A percentile compares a stretch with the other conserved stretches of the same genome.
Evolutionary conservation across 805 yeast species (phyloP).

Genomic region (Metschnikowia anglica): DNA sequence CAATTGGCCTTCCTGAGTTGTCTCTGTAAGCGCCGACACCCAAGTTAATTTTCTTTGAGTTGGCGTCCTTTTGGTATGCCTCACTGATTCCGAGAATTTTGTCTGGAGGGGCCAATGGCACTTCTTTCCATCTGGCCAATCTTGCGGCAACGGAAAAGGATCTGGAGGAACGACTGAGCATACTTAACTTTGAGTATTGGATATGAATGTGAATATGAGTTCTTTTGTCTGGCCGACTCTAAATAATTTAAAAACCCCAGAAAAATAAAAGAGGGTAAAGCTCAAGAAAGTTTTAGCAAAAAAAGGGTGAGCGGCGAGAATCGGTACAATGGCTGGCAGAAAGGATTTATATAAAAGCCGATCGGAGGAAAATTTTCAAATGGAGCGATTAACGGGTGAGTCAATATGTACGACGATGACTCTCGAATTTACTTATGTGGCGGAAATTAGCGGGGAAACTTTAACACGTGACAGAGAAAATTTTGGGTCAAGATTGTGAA

Average conservation of each 20-base stretch:
- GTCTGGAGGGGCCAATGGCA: constrained; percentile 71
- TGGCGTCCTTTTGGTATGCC: constrained; percentile 65
- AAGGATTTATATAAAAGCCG: constrained; percentile 9
- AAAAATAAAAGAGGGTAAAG: not conserved
- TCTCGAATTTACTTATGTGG: constrained; percentile 6
- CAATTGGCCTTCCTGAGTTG: constrained; percentile 82
- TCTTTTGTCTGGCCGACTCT: not conserved
- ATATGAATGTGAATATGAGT: not conserved
- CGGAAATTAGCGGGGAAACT: constrained; percentile 10
- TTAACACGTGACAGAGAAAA: constrained; percentile 6
- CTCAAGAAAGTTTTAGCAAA: no score
- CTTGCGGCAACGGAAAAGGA: constrained; percentile 20
- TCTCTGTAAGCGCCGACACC: constrained; percentile 96
- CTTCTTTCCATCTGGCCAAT: constrained; percentile 30
- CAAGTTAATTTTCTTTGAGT: constrained; percentile 57
- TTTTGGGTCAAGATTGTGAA: not conserved
- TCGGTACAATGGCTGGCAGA: not conserved
- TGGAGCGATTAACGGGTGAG: constrained; percentile 11
- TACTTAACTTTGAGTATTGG: constrained; percentile 2
- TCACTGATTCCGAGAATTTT: constrained; percentile 80
- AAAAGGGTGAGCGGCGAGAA: not conserved
- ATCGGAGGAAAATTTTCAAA: constrained; percentile 13
- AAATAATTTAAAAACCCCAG: not conserved
- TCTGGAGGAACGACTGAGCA: constrained; percentile 22
- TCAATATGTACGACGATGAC: constrained; percentile 18